Evolutionary conservation across 768 basidiomycete genomes (phyloP).

Genomic region (Coprinellus micaceus): DNA sequence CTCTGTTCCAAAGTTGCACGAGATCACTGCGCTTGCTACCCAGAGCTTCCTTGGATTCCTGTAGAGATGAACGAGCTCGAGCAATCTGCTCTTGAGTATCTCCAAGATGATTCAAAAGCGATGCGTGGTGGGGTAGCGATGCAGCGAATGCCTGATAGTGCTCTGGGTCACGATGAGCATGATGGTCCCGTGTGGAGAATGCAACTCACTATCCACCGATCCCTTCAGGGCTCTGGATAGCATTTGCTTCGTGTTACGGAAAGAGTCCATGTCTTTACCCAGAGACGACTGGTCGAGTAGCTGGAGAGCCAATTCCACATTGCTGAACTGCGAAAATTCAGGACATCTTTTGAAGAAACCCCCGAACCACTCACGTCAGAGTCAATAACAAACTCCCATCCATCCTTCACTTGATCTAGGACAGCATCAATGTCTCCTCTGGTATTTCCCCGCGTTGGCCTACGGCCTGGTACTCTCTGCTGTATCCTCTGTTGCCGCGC

Average conservation of each 20-base stretch:
- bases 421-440: constrained; percentile 88
- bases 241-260: constrained; percentile 70
- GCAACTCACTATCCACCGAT: constrained; percentile 84
- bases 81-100: constrained; percentile 73
- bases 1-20: constrained; percentile 84
- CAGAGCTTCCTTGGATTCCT: constrained; percentile 75
- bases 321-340: constrained; percentile 67
- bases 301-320: constrained; percentile 88
- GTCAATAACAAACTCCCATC: constrained; percentile 86
- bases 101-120: constrained; percentile 66
- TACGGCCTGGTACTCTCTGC: constrained; percentile 61
- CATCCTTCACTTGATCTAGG: constrained; percentile 80
- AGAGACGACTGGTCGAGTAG: constrained; percentile 73
- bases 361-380: constrained; percentile 57
- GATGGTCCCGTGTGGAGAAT: no score
- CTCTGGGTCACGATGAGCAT: constrained; percentile 39
- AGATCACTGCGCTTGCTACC: constrained; percentile 85
- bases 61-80: constrained; percentile 63
- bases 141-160: constrained; percentile 94
- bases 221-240: constrained; percentile 79
- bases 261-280: constrained; percentile 75
- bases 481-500: constrained; percentile 65
- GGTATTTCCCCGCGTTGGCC: constrained; percentile 43
- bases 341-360: no score
- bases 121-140: constrained; percentile 87